These are phyloP conservation scores for Macrolepiota albuminosa DNA, from an alignment of 768 basidiomycete species.

Conservation along the genomic window DNA sequence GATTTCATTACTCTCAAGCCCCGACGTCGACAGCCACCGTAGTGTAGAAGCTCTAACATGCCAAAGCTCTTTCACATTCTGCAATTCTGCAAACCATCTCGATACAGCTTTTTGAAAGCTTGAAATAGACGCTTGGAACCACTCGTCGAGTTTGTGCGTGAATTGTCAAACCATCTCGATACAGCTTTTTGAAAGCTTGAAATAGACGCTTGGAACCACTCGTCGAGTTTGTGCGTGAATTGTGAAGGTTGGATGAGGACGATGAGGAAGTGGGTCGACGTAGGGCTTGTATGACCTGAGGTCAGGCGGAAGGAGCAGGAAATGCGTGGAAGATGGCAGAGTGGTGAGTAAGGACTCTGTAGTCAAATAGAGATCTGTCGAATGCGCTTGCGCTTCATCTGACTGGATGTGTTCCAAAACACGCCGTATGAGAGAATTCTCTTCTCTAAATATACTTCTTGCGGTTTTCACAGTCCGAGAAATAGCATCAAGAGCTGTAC, in stretches of 20 bases:
- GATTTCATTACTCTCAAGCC: slow-evolving; percentile 47
- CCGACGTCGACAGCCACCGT: slow-evolving; percentile 39
- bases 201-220: slow-evolving; percentile 61
- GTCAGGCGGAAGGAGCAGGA: slow-evolving; percentile 66
- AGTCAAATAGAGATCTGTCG: slow-evolving; percentile 53
- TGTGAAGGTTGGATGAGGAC: slow-evolving; percentile 41
- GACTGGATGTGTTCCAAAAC: slow-evolving; percentile 61
- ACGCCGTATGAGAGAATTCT: slow-evolving; percentile 46
- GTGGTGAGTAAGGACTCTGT: slow-evolving; percentile 63
- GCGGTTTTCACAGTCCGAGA: slow-evolving; percentile 54
- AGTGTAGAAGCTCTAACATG: slow-evolving; percentile 49
- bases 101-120: slow-evolving; percentile 40
- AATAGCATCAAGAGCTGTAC: slow-evolving; percentile 49
- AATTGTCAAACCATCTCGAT: slow-evolving; percentile 53
- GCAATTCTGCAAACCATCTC: slow-evolving; percentile 56
- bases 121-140: slow-evolving; percentile 55
- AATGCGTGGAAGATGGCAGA: slow-evolving; percentile 81
- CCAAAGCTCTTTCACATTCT: slow-evolving; percentile 69
- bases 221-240: slow-evolving; percentile 43
- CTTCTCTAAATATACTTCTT: slow-evolving; percentile 51
- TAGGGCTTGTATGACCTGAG: slow-evolving; percentile 83
- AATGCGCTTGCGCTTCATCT: slow-evolving; percentile 24
- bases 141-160: slow-evolving; percentile 45
- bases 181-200: slow-evolving; percentile 40
- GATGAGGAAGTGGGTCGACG: slow-evolving; percentile 62